phyloP scores from a whole-genome alignment of 2,329 filamentous ascomycete genomes.

The Zasmidium citrigriseum region DNA sequence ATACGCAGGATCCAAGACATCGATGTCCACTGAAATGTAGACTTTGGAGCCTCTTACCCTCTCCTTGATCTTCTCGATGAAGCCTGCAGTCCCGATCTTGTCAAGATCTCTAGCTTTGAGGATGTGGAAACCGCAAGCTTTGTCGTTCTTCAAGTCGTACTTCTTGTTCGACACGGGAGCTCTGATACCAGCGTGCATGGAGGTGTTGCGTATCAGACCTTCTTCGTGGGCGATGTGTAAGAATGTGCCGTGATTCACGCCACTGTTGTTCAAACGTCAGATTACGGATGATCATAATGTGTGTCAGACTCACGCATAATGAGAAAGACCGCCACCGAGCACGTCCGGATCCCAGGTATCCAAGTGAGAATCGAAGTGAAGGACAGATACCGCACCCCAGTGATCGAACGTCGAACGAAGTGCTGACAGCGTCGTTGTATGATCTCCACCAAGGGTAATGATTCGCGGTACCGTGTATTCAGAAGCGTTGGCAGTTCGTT shows the following conservation, averaged over 20 bases:
- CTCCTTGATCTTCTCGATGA: constrained; percentile 52
- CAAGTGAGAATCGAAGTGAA: constrained; percentile 50
- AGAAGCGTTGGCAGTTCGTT: constrained; percentile 43
- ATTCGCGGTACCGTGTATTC: constrained; percentile 52
- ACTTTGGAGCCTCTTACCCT: constrained; percentile 56
- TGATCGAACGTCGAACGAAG: constrained; percentile 50
- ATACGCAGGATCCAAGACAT: constrained; percentile 57
- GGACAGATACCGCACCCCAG: constrained; percentile 54
- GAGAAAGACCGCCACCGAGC: constrained; percentile 58
- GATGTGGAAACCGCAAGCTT: constrained; percentile 60
- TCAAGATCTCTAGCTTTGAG: constrained; percentile 59
- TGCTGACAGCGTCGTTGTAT: constrained; percentile 57
- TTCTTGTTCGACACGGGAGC: constrained; percentile 53
- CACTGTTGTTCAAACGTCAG: constrained; percentile 32
- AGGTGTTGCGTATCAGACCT: constrained; percentile 59
- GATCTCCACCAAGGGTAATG: constrained; percentile 57
- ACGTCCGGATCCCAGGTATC: constrained; percentile 60
- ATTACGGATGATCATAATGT: neutral
- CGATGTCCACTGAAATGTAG: constrained; percentile 59
- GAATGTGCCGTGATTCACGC: constrained; percentile 62
- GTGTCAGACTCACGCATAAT: constrained; percentile 56
- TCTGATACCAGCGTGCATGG: constrained; percentile 63
- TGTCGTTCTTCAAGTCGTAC: constrained; percentile 57
- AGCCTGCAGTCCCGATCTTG: constrained; percentile 47
- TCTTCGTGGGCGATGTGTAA: constrained; percentile 65